Conservation (phyloP, 2,329 filamentous ascomycete genomes). For the Chalara sp. region DNA sequence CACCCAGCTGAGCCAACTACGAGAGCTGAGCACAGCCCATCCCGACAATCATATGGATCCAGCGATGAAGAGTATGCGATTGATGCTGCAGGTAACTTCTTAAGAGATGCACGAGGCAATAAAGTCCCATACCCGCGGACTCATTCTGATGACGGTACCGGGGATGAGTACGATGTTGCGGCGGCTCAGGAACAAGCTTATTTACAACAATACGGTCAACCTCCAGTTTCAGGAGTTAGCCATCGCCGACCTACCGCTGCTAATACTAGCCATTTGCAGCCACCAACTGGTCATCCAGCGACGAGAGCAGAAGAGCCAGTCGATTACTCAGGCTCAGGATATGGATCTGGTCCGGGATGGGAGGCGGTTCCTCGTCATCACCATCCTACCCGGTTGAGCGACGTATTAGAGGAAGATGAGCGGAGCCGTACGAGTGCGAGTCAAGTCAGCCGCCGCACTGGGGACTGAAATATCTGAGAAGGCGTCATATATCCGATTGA, state of each 20-base stretch:
- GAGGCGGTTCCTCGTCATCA: slow-evolving; percentile 73
- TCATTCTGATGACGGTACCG: slow-evolving; percentile 42
- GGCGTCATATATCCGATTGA: slow-evolving; percentile 8
- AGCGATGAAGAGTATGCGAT: slow-evolving; percentile 65
- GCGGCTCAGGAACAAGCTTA: slow-evolving; percentile 21
- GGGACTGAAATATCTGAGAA: slow-evolving; percentile 4
- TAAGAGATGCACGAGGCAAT: slow-evolving; percentile 53
- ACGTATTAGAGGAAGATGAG: slow-evolving; percentile 83
- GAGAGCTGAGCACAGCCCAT: slow-evolving; percentile 34
- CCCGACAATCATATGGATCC: slow-evolving; percentile 33
- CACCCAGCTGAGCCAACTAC: slow-evolving; percentile 11
- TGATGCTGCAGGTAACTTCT: slow-evolving; percentile 53
- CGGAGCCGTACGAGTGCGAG: slow-evolving; percentile 61
- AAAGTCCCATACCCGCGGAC: slow-evolving; percentile 43
- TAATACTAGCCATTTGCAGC: slow-evolving; percentile 1
- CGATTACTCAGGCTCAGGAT: slow-evolving; percentile 63
- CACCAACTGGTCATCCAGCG: slow-evolving; percentile 12
- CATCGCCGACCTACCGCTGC: slow-evolving; percentile 18
- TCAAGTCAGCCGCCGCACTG: slow-evolving; percentile 21
- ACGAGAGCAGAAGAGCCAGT: slow-evolving; percentile 24
- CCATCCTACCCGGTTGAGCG: slow-evolving; percentile 81
- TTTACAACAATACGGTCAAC: slow-evolving; percentile 16
- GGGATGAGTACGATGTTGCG: slow-evolving; percentile 49
- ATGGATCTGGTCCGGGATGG: slow-evolving; percentile 62
- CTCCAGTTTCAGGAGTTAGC: slow-evolving; percentile 18